phyloP scores from a whole-genome alignment of 2,329 filamentous ascomycete genomes.

The Biscogniauxia mediterranea region DNA sequence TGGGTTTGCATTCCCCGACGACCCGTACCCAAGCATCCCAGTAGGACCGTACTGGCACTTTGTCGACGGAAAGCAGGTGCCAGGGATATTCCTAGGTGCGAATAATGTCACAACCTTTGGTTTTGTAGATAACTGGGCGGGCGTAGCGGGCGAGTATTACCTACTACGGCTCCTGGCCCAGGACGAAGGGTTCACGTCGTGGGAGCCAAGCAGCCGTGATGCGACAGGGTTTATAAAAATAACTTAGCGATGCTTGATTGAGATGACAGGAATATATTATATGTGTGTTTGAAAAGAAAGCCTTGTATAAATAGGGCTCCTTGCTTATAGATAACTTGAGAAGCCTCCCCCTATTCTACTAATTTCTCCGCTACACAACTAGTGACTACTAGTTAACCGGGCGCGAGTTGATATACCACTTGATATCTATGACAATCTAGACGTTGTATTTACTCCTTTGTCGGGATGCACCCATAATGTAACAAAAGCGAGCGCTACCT shows the following conservation, averaged over 20 bases:
- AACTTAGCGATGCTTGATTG: constrained; percentile 5
- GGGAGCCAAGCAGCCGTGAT: constrained; percentile 10
- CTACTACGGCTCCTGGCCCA: constrained; percentile 13
- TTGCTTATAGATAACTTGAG: too few species aligned
- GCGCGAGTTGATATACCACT: too few species aligned
- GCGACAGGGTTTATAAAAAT: constrained; percentile 14
- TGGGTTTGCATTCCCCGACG: constrained; percentile 11
- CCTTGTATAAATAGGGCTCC: too few species aligned
- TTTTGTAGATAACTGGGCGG: constrained; percentile 13
- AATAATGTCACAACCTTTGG: constrained; percentile 10
- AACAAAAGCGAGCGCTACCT: too few species aligned
- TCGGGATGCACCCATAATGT: too few species aligned
- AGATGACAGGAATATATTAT: too few species aligned
- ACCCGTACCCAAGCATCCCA: constrained; percentile 7
- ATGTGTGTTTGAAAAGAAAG: too few species aligned
- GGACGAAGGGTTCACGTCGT: constrained; percentile 4
- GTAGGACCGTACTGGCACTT: constrained; percentile 18
- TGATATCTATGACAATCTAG: too few species aligned
- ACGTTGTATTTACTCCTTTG: too few species aligned
- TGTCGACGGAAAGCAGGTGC: constrained; percentile 12
- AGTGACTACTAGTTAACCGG: too few species aligned
- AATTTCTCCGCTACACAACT: too few species aligned
- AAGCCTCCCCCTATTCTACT: too few species aligned
- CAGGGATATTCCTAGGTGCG: constrained; percentile 14
- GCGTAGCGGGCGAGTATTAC: constrained; percentile 14